phyloP scores from a whole-genome alignment of 2,329 filamentous ascomycete species.

The Alternaria alternata region DNA sequence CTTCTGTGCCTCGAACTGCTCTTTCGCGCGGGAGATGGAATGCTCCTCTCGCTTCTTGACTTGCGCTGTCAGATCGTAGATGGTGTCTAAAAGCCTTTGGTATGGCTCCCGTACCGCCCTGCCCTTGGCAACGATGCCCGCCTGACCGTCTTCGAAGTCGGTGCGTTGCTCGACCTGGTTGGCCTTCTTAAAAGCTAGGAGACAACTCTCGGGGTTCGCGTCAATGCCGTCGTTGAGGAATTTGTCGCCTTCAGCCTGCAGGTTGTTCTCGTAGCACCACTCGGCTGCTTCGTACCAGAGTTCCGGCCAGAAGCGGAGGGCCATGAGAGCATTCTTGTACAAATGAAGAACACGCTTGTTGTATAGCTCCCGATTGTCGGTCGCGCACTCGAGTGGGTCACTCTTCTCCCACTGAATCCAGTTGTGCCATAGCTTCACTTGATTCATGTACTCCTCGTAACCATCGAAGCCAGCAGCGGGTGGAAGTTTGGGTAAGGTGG shows the following conservation, averaged over 20 bases:
- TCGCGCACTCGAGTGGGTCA: constrained; percentile 84
- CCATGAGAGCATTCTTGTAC: constrained; percentile 94
- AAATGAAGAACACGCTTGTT: constrained; percentile 84
- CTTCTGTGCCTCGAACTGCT: constrained; percentile 59
- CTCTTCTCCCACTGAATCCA: constrained; percentile 97
- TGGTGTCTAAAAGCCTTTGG: constrained; percentile 79
- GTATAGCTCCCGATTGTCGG: constrained; percentile 78
- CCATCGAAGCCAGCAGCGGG: constrained; percentile 88
- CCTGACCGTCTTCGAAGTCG: constrained; percentile 78
- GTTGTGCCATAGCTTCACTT: constrained; percentile 87
- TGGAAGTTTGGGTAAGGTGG: constrained; percentile 80
- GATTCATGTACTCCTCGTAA: constrained; percentile 80
- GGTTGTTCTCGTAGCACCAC: constrained; percentile 84
- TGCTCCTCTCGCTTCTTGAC: constrained; percentile 71
- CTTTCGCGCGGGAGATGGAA: constrained; percentile 63
- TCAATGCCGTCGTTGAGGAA: constrained; percentile 83
- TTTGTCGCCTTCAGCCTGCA: constrained; percentile 75
- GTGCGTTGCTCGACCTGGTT: constrained; percentile 85
- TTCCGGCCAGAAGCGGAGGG: constrained; percentile 91
- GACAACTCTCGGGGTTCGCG: constrained; percentile 91
- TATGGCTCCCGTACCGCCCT: constrained; percentile 83
- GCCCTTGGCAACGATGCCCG: constrained; percentile 69
- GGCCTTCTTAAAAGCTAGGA: constrained; percentile 87
- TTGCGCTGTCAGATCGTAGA: constrained; percentile 87
- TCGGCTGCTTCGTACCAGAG: constrained; percentile 95